phyloP scores from a whole-genome alignment of 768 basidiomycete genomes.

The Rhodotorula graminis region DNA sequence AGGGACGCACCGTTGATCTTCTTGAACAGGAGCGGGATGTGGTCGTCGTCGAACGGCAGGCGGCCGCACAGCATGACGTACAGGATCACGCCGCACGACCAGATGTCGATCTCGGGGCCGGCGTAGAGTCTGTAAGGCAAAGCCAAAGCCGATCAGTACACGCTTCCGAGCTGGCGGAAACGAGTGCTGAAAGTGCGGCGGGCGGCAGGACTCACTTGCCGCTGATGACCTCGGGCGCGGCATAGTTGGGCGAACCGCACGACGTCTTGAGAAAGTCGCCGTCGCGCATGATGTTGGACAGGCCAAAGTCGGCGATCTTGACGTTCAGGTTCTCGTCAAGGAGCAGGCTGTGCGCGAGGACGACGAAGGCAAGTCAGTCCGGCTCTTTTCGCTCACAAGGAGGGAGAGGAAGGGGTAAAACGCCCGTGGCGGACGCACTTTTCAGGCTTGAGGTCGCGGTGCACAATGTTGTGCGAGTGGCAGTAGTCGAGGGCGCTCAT shows the following conservation, averaged over 20 bases:
- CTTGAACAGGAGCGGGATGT: conserved; percentile 83
- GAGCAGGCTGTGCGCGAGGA: conserved; percentile 53
- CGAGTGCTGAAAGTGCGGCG: background rate
- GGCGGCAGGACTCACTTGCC: conserved; percentile 56
- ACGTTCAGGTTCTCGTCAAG: conserved; percentile 61
- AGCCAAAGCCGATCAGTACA: background rate
- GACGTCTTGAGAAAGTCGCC: conserved; percentile 95
- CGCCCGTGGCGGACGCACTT: too few relatives aligned
- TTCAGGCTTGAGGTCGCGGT: conserved; percentile 96
- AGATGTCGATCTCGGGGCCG: conserved; percentile 97
- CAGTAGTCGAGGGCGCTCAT: conserved; percentile 96
- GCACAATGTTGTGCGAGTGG: conserved; percentile 92
- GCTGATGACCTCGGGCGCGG: conserved; percentile 94
- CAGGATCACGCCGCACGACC: conserved; percentile 97
- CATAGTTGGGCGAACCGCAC: conserved; percentile 97
- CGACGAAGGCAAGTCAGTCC: background rate
- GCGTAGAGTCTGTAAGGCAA: conserved; percentile 62
- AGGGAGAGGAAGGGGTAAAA: background rate
- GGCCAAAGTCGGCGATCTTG: conserved; percentile 98
- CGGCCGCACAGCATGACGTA: conserved; percentile 96
- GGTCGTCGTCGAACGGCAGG: conserved; percentile 95
- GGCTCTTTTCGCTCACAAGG: too few relatives aligned
- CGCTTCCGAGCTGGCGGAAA: background rate
- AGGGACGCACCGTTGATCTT: conserved; percentile 76
- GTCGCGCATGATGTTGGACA: conserved; percentile 92